A percentile compares a stretch with the other conserved stretches of the same genome.
phyloP scores from a whole-genome alignment of 2,329 filamentous ascomycete species.

The Neopestalotiopsis sp. region DNA sequence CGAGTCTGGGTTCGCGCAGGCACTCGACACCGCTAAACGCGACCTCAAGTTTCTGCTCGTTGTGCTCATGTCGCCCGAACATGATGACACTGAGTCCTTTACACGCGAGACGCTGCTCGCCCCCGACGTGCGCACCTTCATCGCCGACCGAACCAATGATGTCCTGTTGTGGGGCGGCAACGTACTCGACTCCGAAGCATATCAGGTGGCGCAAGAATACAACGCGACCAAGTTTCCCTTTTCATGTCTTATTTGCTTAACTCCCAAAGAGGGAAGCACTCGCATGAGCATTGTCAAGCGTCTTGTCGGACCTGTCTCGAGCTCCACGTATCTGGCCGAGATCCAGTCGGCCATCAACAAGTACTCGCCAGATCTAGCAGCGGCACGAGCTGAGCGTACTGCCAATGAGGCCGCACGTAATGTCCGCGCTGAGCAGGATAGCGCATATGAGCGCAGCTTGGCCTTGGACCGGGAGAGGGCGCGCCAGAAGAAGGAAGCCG shows the following conservation, averaged over 20 bases:
- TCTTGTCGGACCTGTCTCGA: constrained; percentile 72
- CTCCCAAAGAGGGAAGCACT: constrained; percentile 80
- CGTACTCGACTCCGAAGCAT: constrained; percentile 90
- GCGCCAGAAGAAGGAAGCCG: constrained; percentile 76
- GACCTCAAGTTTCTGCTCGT: constrained; percentile 93
- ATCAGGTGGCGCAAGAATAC: constrained; percentile 87
- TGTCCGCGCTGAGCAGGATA: constrained; percentile 87
- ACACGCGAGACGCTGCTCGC: constrained; percentile 81
- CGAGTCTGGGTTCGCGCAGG: constrained; percentile 90
- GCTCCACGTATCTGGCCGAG: constrained; percentile 76
- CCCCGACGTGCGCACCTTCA: constrained; percentile 73
- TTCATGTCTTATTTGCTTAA: constrained; percentile 83
- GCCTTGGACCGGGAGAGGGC: constrained; percentile 87
- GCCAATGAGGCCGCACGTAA: constrained; percentile 83
- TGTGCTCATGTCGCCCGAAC: constrained; percentile 86
- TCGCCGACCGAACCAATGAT: constrained; percentile 77
- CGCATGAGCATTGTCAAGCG: constrained; percentile 91
- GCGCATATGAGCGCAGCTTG: constrained; percentile 89
- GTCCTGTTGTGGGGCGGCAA: constrained; percentile 92
- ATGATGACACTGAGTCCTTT: constrained; percentile 88
- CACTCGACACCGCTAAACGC: constrained; percentile 86
- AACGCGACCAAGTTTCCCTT: constrained; percentile 94
- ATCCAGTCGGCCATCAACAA: constrained; percentile 75
- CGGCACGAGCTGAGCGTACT: constrained; percentile 75
- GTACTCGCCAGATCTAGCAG: constrained; percentile 76